Percentiles rank a stretch among this genome's conserved stretches.
Evolutionary conservation across 352 stramenopile genomes (phyloP).

Genomic region (Blastocystis sp.): DNA sequence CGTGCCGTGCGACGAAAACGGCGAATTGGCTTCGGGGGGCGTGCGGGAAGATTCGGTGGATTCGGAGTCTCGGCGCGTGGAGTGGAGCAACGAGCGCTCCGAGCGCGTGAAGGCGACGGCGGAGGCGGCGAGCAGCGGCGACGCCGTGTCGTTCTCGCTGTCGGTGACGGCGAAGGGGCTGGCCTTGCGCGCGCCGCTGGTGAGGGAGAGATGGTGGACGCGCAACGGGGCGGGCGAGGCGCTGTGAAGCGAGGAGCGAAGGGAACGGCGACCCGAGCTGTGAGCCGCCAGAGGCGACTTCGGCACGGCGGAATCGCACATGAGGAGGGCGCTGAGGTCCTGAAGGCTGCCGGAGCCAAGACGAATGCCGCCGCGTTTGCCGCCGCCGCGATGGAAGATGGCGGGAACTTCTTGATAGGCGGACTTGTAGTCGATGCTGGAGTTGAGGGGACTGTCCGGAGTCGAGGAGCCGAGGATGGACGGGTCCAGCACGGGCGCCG

Average conservation of each 20-base stretch:
- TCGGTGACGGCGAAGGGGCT: no score
- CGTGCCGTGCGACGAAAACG: no score
- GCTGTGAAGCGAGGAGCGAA: neutral
- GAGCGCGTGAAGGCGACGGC: conserved; percentile 71
- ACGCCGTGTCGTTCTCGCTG: neutral
- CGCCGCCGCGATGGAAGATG: conserved; percentile 42
- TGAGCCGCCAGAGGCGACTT: neutral
- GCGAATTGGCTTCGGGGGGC: no score
- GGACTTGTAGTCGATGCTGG: conserved; percentile 35
- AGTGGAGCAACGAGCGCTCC: no score
- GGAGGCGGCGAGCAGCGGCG: conserved; percentile 78
- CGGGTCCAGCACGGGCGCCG: neutral
- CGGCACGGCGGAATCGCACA: neutral
- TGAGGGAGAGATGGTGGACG: neutral
- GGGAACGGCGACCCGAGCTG: neutral
- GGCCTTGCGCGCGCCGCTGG: neutral
- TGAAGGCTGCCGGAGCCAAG: conserved; percentile 7
- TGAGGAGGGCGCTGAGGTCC: neutral
- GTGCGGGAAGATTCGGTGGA: no score
- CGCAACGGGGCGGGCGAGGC: neutral
- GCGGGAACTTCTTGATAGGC: conserved; percentile 5
- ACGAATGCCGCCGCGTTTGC: conserved; percentile 26
- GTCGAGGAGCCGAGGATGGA: neutral
- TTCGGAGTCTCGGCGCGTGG: no score
- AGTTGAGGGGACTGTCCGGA: conserved; percentile 56